Conservation (phyloP, 192 early-diverging fungal species). For the Thoreauomyces humboldtii region DNA sequence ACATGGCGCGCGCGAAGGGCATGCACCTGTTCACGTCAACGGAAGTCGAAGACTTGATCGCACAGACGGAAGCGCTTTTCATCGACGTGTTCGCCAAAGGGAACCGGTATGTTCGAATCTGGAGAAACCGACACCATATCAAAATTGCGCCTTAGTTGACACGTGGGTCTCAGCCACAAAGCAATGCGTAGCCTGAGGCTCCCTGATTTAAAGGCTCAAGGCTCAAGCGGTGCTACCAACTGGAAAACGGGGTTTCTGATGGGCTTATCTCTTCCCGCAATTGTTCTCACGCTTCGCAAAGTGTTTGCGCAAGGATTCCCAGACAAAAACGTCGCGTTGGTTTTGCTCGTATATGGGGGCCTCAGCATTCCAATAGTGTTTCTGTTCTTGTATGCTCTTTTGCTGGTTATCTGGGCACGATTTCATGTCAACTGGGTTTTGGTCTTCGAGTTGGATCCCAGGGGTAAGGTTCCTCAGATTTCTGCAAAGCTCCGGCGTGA, state of each 20-base stretch:
- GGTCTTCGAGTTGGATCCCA: constrained; percentile 43
- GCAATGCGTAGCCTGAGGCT: constrained; percentile 25
- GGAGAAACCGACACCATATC: too few relatives aligned
- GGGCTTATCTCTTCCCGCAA: constrained; percentile 32
- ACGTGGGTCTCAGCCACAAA: background rate
- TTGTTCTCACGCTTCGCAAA: constrained; percentile 13
- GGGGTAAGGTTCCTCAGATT: constrained; percentile 29
- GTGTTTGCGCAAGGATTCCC: constrained; percentile 16
- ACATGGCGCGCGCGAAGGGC: constrained; percentile 17
- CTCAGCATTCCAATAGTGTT: constrained; percentile 44
- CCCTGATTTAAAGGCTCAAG: constrained; percentile 15
- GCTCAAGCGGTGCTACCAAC: constrained; percentile 5
- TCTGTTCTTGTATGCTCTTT: constrained; percentile 29
- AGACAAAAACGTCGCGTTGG: constrained; percentile 18
- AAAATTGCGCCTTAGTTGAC: too few relatives aligned
- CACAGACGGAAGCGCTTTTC: constrained; percentile 20
- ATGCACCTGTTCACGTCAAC: constrained; percentile 10
- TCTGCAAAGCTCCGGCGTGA: background rate
- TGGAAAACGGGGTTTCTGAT: constrained; percentile 34
- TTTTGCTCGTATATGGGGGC: constrained; percentile 32
- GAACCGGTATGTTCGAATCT: constrained; percentile 10
- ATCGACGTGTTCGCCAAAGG: constrained; percentile 13
- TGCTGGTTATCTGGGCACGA: constrained; percentile 31
- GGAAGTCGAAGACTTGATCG: constrained; percentile 22
- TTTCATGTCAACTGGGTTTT: constrained; percentile 41